Percentiles rank a stretch among this genome's conserved stretches.
Evolutionary conservation across 1,284 basidiomycete species (phyloP).

Genomic region (Trichosporon ovoides): DNA sequence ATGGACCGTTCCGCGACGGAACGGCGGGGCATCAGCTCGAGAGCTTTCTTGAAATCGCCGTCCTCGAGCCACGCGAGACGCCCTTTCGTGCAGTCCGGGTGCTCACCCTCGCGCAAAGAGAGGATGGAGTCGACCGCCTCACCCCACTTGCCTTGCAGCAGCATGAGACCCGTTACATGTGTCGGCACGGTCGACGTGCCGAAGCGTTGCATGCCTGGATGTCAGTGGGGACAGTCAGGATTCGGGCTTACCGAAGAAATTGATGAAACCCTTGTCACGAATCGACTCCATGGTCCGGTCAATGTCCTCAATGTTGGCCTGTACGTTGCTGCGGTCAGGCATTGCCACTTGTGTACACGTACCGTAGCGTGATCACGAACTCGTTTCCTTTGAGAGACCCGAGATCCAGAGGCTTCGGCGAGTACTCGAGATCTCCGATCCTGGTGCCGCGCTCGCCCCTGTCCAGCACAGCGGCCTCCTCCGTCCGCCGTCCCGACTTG

Average conservation of each 20-base stretch:
- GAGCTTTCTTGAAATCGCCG: constrained; percentile 66
- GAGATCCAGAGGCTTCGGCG: constrained; percentile 72
- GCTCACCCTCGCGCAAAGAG: constrained; percentile 75
- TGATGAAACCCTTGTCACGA: constrained; percentile 85
- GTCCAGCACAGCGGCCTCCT: constrained; percentile 58
- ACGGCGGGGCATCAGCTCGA: constrained; percentile 75
- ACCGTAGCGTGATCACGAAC: constrained; percentile 92
- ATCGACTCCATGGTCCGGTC: constrained; percentile 73
- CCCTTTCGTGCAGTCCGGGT: constrained; percentile 73
- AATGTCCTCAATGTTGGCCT: constrained; percentile 65
- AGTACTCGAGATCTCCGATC: constrained; percentile 81
- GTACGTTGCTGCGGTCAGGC: constrained; percentile 62
- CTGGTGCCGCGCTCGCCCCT: constrained; percentile 86
- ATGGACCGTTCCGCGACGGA: constrained; percentile 89
- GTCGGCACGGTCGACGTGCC: constrained; percentile 94
- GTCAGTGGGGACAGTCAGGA: background rate
- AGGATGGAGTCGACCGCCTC: constrained; percentile 78
- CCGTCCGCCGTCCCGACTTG: constrained; percentile 55
- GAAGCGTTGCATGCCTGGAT: constrained; percentile 91
- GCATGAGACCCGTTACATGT: constrained; percentile 83
- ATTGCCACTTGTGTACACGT: constrained; percentile 28
- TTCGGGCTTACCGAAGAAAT: constrained; percentile 78
- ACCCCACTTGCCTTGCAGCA: constrained; percentile 85
- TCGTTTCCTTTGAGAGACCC: constrained; percentile 95
- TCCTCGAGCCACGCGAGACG: constrained; percentile 78